A percentile compares a stretch with the other conserved stretches of the same genome.
Conservation (phyloP, 805 yeast genomes). For the Candida ficus region DNA sequence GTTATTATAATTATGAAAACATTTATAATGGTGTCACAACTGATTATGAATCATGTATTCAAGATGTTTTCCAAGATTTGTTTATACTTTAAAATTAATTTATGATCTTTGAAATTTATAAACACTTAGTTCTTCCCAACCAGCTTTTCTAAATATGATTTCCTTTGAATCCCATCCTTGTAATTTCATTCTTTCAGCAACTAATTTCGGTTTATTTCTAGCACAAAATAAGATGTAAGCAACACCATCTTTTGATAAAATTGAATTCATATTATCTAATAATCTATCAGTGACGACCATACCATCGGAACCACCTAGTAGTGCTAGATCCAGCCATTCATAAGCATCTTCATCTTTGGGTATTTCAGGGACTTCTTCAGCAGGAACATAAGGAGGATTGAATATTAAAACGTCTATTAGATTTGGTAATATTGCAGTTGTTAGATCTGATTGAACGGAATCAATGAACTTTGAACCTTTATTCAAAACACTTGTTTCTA, state of each 20-base stretch:
- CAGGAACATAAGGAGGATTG: slow-evolving; percentile 97
- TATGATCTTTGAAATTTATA: slow-evolving; percentile 43
- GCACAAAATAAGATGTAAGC: slow-evolving; percentile 93
- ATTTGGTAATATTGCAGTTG: slow-evolving; percentile 40
- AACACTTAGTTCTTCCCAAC: slow-evolving; percentile 89
- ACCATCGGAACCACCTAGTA: slow-evolving; percentile 86
- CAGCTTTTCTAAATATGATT: slow-evolving; percentile 75
- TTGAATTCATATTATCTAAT: slow-evolving; percentile 45
- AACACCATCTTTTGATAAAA: slow-evolving; percentile 55
- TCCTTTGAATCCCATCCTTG: slow-evolving; percentile 49
- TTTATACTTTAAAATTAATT: slow-evolving; percentile 22
- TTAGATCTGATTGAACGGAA: slow-evolving; percentile 51
- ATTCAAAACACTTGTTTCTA: slow-evolving; percentile 38
- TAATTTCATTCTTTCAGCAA: slow-evolving; percentile 41
- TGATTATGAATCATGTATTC: slow-evolving; percentile 43
- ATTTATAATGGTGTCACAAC: slow-evolving; percentile 45
- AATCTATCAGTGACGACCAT: slow-evolving; percentile 78
- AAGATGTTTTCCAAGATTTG: slow-evolving; percentile 58
- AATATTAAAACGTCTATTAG: slow-evolving; percentile 71
- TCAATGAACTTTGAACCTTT: slow-evolving; percentile 34
- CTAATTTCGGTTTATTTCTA: slow-evolving; percentile 70
- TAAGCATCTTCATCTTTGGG: slow-evolving; percentile 47
- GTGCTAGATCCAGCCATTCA: slow-evolving; percentile 83
- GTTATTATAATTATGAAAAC: slow-evolving; percentile 61
- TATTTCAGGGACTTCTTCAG: slow-evolving; percentile 60